phyloP scores from a whole-genome alignment of 2,329 filamentous ascomycete species.

The Aspergillus glaucus region DNA sequence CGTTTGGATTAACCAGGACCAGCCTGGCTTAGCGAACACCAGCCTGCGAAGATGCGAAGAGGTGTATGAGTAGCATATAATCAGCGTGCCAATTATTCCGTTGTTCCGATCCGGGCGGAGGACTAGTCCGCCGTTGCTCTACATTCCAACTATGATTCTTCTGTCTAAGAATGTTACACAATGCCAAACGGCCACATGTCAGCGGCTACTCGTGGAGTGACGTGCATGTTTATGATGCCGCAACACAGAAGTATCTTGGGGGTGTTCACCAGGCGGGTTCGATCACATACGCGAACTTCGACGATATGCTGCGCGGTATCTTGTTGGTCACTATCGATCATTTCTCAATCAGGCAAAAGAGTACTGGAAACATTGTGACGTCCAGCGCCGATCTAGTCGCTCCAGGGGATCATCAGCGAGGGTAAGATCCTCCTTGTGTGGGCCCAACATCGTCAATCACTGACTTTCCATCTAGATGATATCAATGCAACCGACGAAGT shows the following conservation, averaged over 20 bases:
- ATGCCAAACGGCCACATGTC: neutral
- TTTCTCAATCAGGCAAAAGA: neutral
- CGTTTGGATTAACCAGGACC: conserved; percentile 23
- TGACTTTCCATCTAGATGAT: too few relatives aligned
- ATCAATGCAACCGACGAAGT: too few relatives aligned
- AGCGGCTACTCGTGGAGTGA: neutral
- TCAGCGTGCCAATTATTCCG: neutral
- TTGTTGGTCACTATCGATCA: neutral
- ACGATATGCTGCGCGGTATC: neutral
- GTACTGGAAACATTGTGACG: neutral
- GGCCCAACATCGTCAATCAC: too few relatives aligned
- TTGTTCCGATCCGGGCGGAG: neutral
- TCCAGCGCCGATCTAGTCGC: neutral
- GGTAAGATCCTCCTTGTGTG: too few relatives aligned
- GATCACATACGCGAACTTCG: neutral
- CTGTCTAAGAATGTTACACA: neutral
- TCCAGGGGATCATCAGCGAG: too few relatives aligned
- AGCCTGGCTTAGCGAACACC: conserved; percentile 15
- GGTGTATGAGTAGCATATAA: neutral
- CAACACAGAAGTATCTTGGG: neutral
- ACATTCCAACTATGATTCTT: neutral
- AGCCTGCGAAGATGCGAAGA: too few relatives aligned
- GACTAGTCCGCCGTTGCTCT: neutral
- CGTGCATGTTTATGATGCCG: neutral
- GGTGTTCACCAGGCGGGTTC: neutral